Evolutionary conservation across 2,329 filamentous ascomycete species (phyloP).

Genomic region (Westerdykella sp.): DNA sequence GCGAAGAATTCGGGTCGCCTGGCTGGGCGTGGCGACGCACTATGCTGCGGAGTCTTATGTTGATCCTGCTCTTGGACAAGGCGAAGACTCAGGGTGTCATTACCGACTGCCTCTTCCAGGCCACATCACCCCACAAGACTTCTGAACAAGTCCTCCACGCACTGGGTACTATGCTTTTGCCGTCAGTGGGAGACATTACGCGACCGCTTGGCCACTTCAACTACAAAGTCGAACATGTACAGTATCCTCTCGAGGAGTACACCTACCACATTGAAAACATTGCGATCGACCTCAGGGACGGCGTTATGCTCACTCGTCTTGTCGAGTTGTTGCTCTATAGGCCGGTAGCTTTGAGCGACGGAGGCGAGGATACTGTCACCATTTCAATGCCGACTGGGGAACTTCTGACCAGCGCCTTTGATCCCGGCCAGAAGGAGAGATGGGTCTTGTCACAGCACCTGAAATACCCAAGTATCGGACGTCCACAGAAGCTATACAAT

Average conservation of each 20-base stretch:
- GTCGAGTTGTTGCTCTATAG: slow-evolving; percentile 53
- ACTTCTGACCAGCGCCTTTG: slow-evolving; percentile 34
- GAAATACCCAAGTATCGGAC: slow-evolving; percentile 51
- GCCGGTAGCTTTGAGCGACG: slow-evolving; percentile 22
- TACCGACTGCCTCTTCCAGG: slow-evolving; percentile 46
- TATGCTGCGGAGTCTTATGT: slow-evolving; percentile 53
- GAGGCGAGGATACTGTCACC: slow-evolving; percentile 38
- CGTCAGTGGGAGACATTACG: slow-evolving; percentile 53
- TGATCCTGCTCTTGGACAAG: slow-evolving; percentile 54
- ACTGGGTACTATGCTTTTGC: slow-evolving; percentile 50
- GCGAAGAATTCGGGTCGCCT: slow-evolving; percentile 38
- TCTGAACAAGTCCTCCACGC: slow-evolving; percentile 49
- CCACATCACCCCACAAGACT: slow-evolving; percentile 50
- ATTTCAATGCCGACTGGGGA: slow-evolving; percentile 44
- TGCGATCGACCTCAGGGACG: slow-evolving; percentile 57
- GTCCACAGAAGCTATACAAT: slow-evolving; percentile 54
- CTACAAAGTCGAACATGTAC: slow-evolving; percentile 50
- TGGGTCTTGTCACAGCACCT: slow-evolving; percentile 52
- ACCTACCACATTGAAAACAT: slow-evolving; percentile 54
- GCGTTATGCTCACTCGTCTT: slow-evolving; percentile 53
- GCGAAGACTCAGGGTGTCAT: slow-evolving; percentile 39
- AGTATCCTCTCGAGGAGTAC: slow-evolving; percentile 55
- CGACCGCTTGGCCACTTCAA: slow-evolving; percentile 52
- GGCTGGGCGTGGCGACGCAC: slow-evolving; percentile 51
- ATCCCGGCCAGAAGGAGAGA: slow-evolving; percentile 30